Conservation (phyloP, 2,329 filamentous ascomycete species). For the Rhynchosporium secalis region DNA sequence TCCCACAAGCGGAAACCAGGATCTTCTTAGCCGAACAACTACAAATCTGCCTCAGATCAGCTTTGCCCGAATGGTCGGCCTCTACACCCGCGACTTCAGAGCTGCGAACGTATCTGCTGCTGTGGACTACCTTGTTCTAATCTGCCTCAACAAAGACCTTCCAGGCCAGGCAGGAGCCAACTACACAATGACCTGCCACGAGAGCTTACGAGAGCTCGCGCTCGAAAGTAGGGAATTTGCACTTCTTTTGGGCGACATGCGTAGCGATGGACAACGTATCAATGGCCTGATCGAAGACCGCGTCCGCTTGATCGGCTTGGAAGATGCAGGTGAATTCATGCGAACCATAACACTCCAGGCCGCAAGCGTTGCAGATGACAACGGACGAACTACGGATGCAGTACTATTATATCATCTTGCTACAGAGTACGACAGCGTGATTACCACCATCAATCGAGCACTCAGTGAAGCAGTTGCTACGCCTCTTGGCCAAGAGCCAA, state of each 20-base stretch:
- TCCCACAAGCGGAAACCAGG: conserved; percentile 71
- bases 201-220: conserved; percentile 88
- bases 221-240: conserved; percentile 97
- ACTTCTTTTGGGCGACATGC: conserved; percentile 87
- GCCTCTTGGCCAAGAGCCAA: conserved; percentile 78
- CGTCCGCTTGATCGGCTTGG: conserved; percentile 75
- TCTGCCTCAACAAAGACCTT: conserved; percentile 88
- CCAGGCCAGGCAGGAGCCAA: conserved; percentile 71
- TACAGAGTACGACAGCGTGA: conserved; percentile 93
- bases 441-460: conserved; percentile 83
- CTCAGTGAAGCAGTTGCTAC: conserved; percentile 86
- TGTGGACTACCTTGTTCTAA: conserved; percentile 87
- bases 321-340: conserved; percentile 80
- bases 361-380: conserved; percentile 89
- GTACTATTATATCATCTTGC: conserved; percentile 93
- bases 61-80: conserved; percentile 89
- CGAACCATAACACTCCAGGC: conserved; percentile 91
- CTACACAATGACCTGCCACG: conserved; percentile 82
- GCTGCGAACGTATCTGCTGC: conserved; percentile 86
- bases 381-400: conserved; percentile 88
- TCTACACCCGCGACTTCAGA: conserved; percentile 95
- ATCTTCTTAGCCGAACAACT: conserved; percentile 66
- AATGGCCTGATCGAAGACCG: conserved; percentile 86
- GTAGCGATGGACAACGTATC: conserved; percentile 80
- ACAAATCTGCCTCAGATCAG: conserved; percentile 79